phyloP scores from a whole-genome alignment of 2,329 filamentous ascomycete genomes.

The Pseudogymnoascus sp. region DNA sequence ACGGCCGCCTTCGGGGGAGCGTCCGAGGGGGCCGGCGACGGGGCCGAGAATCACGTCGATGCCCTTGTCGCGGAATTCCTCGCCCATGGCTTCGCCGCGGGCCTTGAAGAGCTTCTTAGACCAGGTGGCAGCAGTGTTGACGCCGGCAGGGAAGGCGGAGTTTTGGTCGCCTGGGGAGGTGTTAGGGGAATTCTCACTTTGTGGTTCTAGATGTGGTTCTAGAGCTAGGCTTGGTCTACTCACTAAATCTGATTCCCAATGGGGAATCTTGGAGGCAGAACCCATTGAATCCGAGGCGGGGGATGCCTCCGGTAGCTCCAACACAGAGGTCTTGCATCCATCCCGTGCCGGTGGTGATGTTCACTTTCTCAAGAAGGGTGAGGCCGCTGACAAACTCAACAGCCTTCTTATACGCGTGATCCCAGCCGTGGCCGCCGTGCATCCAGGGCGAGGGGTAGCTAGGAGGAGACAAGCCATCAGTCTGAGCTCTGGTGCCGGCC shows the following conservation, averaged over 20 bases:
- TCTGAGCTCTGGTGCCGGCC: background rate
- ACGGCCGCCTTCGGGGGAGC: conserved; percentile 58
- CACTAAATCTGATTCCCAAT: conserved; percentile 44
- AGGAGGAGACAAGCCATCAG: conserved; percentile 21
- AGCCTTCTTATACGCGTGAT: conserved; percentile 63
- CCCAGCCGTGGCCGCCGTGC: conserved; percentile 41
- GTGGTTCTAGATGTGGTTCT: background rate
- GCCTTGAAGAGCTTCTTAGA: conserved; percentile 62
- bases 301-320: conserved; percentile 25
- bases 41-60: conserved; percentile 64
- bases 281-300: conserved; percentile 26
- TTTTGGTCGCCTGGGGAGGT: conserved; percentile 52
- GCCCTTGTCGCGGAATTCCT: conserved; percentile 66
- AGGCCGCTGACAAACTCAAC: conserved; percentile 60
- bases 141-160: conserved; percentile 68
- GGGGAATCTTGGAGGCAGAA: conserved; percentile 28
- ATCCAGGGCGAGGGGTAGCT: conserved; percentile 29
- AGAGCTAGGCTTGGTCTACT: conserved; percentile 58
- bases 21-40: conserved; percentile 64
- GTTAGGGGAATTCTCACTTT: conserved; percentile 54
- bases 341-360: conserved; percentile 74
- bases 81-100: conserved; percentile 58
- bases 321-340: conserved; percentile 23
- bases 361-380: conserved; percentile 80
- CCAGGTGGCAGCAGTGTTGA: conserved; percentile 67